Evolutionary conservation across 495 filamentous ascomycete genomes (phyloP), one percentile per base, ranked within the genome.

Genomic region (Hypomontagnella submonticulosa): DNA sequence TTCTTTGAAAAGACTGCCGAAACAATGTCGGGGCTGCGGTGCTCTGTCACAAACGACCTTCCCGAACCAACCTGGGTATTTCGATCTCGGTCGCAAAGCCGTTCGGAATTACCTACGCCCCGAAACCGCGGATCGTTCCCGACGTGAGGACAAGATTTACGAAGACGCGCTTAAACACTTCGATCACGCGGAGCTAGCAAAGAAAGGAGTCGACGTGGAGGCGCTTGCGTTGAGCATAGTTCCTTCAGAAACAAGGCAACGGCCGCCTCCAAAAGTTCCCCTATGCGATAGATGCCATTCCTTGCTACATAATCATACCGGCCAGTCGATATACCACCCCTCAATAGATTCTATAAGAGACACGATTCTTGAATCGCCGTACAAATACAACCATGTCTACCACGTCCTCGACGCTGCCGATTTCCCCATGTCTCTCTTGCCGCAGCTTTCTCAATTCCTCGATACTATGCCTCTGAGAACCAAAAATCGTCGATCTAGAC

Each of bases 361-460:
- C 20, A 96, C 89, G n/a, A 88, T 99, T 19, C 81, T 86, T 15
- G 90, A 94, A 64, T 93, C 94, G 0, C 92, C 92, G 0, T 84
- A 95, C 73, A 91, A 88, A 70, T 79, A 89, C 64, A 98, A 98
- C 72, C 93, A 96, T 67, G 85, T 99, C 54, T 99, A 97, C 74
- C 93, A 97, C 74, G 83, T 99, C n/a, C 71, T 98, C n/a, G 95
- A 99, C 71, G 95, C 95, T 4, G 96, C 93, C 12, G 95, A 99
- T 72, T 97, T 99, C 63, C 95, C 95, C 16, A 88, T 99, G 82
- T 96, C 94, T 1, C 73, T 99, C 8, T 76, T 97, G 5, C 88
- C 90, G 1, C 82, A 85, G 40, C 73, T 87, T 8, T 73, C 77
- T 4, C 63, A 75, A 0, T 57, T 83, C 1, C 81, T 98, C 1